Evolutionary conservation across 2,329 filamentous ascomycete genomes (phyloP), one percentile per base, ranked within the genome.

Genomic region (Colletotrichum tanaceti): DNA sequence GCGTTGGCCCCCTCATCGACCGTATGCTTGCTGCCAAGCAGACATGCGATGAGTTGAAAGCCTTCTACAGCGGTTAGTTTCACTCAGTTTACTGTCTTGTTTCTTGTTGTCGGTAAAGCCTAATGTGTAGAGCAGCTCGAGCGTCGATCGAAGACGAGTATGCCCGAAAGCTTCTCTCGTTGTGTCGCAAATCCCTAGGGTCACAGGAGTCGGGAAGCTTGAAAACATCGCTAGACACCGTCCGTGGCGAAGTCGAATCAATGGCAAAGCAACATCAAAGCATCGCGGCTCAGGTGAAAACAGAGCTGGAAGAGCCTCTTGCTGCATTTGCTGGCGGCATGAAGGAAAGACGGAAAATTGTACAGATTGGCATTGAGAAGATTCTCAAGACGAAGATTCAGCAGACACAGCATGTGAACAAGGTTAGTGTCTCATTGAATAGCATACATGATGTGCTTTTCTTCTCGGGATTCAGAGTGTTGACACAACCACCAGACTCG

Each of bases 141-240:
- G 92, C 94, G 61, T 90, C 94, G 11, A 94, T 99, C 77, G 96
- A 99, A 85, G 96, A 99, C 73, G 97, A 99, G 79, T 99, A 98
- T 78, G 86, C 96, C 20, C 89, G 93, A 67, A 98, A 98, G 78
- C 86, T 99, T 58, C 84, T 97, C 71, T 91, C 91, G 59, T 86
- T 99, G 13, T 93, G 91, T 70, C 90, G 93, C 71, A 99, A 99
- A 79, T 87, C 94, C 1, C 86, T 99, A 3, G 96, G 96, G 4
- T 97, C 94, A 13, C 90, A 90, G 64, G 96, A 99, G 81, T 87
- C 88, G 63, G 96, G 96, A 39, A 94, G 92, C 1, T 85, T 99
- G 28, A 92, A 91, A 75, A 83, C 87, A 62, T 98, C 96, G 0
- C 85, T 98, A 70, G 96, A 99, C 81, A 91, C 93, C 6, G 86